These are phyloP conservation scores for Trichoderma semiorbis DNA, from an alignment of 2,329 filamentous ascomycete species.

Conservation along the genomic window DNA sequence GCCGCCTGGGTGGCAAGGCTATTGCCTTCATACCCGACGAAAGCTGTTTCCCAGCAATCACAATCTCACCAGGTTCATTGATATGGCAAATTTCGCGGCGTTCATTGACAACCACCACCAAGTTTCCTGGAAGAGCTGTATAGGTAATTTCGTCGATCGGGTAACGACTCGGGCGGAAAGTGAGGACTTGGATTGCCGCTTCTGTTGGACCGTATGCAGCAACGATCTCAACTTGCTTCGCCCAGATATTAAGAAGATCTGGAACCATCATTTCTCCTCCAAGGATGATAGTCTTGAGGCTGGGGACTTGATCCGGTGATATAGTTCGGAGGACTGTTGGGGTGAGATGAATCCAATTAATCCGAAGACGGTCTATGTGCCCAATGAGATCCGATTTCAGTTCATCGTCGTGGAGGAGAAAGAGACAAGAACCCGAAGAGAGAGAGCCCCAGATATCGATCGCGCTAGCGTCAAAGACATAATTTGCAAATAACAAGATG, in stretches of 20 bases:
- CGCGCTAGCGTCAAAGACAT: neutral
- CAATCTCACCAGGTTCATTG: neutral
- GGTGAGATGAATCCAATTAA: neutral
- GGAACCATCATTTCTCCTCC: neutral
- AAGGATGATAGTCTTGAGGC: neutral
- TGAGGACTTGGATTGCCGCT: neutral
- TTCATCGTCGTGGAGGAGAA: neutral
- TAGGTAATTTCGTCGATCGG: neutral
- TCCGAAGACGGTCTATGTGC: neutral
- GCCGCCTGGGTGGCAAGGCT: neutral
- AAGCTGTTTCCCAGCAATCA: neutral
- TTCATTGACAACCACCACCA: neutral
- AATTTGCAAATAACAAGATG: neutral
- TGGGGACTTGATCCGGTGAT: neutral
- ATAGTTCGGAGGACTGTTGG: neutral
- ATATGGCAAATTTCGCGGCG: neutral
- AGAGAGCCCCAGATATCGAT: neutral
- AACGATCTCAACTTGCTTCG: neutral
- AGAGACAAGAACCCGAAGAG: neutral
- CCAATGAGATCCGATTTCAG: neutral
- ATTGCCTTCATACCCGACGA: neutral
- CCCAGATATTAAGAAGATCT: neutral
- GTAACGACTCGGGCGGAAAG: neutral
- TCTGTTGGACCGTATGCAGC: neutral
- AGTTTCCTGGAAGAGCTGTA: neutral